Evolutionary conservation across 176 grass and related monocot genomes (phyloP).

Genomic region (Alloteropsis semialata): DNA sequence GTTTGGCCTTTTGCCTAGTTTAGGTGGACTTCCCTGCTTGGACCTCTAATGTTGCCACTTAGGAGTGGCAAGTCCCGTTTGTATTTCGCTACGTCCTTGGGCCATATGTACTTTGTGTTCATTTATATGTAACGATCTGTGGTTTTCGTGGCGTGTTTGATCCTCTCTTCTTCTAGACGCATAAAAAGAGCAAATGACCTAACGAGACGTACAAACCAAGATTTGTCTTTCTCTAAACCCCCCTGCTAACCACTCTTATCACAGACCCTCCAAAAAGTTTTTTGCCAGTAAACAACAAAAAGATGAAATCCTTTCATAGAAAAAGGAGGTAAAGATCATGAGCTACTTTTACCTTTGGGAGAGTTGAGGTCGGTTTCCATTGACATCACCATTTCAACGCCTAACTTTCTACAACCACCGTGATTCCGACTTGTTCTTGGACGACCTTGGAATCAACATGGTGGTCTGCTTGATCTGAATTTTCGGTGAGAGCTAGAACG

Average conservation of each 20-base stretch:
- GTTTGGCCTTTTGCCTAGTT: too few species aligned
- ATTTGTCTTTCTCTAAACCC: constrained; percentile 20
- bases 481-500: neutral
- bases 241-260: constrained; percentile 31
- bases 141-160: too few species aligned
- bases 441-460: neutral
- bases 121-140: too few species aligned
- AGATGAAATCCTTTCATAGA: neutral
- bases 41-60: too few species aligned
- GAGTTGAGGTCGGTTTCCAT: constrained; percentile 5
- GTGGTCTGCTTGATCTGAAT: neutral
- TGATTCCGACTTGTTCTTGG: neutral
- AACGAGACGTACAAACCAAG: constrained; percentile 29
- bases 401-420: constrained; percentile 26
- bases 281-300: neutral
- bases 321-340: neutral
- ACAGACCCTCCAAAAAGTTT: neutral
- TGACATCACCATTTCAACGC: constrained; percentile 10
- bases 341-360: constrained; percentile 1
- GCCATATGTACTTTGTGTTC: too few species aligned
- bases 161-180: constrained; percentile 18
- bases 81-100: too few species aligned
- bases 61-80: too few species aligned
- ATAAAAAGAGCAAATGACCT: constrained; percentile 2
- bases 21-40: too few species aligned